These are phyloP conservation scores for Hymenoscyphus fraxineus DNA, from an alignment of 2,329 filamentous ascomycete genomes.

Conservation along the genomic window DNA sequence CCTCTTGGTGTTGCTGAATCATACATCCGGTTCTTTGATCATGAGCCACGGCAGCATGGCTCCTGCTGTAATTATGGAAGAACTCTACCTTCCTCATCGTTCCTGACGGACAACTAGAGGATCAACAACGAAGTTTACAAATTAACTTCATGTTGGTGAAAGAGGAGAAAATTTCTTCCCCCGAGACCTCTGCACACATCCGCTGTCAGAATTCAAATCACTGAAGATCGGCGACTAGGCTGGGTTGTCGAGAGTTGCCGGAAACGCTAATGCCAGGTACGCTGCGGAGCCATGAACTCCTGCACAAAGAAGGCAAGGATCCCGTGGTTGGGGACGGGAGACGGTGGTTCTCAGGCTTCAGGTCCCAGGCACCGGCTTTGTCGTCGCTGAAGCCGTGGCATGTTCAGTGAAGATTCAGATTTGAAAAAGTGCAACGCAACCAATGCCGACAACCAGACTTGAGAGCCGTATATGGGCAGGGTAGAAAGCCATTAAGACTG, in stretches of 20 bases:
- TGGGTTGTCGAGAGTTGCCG: constrained; percentile 4
- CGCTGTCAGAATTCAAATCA: constrained; percentile 19
- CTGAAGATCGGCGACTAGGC: constrained; percentile 11
- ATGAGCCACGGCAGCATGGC: not conserved
- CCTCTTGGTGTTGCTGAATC: not conserved
- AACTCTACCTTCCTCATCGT: not conserved
- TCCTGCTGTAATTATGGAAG: not conserved
- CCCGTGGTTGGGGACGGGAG: not conserved
- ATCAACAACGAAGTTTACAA: constrained; percentile 1
- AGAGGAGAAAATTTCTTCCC: constrained; percentile 5
- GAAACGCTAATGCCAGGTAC: constrained; percentile 25
- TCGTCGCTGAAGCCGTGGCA: constrained; percentile 16
- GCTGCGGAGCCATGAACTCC: constrained; percentile 15
- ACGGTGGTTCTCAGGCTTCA: not conserved
- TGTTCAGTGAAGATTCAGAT: not conserved
- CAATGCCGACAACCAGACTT: constrained; percentile 1
- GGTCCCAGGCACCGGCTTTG: constrained; percentile 13
- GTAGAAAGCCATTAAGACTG: not conserved
- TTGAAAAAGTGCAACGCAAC: constrained; percentile 1
- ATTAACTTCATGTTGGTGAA: not conserved
- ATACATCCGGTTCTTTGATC: not conserved
- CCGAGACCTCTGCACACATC: constrained; percentile 15
- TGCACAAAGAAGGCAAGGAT: constrained; percentile 4
- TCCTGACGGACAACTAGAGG: not conserved
- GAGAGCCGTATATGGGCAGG: not conserved